These are phyloP conservation scores for Solanum lycopersicoides DNA, from an alignment of 257 asterid species.

Conservation along the genomic window DNA sequence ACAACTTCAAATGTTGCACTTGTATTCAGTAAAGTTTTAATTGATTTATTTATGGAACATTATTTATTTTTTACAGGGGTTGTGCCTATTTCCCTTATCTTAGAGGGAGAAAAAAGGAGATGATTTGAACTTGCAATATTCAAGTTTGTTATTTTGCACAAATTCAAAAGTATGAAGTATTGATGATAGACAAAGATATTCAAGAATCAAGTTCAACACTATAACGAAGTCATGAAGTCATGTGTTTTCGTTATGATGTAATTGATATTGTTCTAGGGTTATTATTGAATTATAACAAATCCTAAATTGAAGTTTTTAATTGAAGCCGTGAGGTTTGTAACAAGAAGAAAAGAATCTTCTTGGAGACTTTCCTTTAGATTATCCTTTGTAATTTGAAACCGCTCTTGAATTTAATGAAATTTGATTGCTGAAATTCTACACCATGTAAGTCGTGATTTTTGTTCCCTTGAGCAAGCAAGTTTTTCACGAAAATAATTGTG, in stretches of 20 bases:
- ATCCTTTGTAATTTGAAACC: not conserved
- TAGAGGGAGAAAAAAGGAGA: not conserved
- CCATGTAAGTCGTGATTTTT: fast-evolving
- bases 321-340: no score
- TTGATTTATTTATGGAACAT: no score
- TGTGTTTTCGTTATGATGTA: no score
- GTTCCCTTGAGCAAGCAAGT: not conserved
- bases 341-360: no score
- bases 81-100: not conserved
- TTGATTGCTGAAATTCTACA: not conserved
- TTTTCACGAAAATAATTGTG: not conserved
- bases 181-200: not conserved
- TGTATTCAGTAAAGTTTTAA: not conserved
- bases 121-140: not conserved
- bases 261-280: no score
- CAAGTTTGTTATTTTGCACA: not conserved
- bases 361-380: not conserved
- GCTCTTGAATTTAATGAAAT: no score
- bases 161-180: not conserved
- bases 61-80: not conserved
- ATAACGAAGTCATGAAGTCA: no score
- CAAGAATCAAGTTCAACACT: not conserved
- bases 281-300: no score
- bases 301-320: no score
- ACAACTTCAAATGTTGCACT: not conserved